Conservation (phyloP, 768 basidiomycete genomes). For the Coprinopsis cinerea region DNA sequence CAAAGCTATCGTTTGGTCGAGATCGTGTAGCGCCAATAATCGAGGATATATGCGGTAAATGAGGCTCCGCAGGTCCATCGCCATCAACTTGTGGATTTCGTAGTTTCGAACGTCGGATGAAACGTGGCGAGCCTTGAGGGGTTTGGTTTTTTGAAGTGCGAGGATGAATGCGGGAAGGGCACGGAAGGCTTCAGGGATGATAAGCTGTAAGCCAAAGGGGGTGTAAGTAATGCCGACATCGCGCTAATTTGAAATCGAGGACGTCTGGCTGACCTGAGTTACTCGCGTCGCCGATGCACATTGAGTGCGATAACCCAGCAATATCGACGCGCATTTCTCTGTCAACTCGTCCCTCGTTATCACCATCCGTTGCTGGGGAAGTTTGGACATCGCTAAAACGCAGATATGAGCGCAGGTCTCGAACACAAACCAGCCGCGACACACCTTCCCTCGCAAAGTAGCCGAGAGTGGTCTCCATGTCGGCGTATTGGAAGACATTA, state of each 20-base stretch:
- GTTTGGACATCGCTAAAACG: constrained; percentile 70
- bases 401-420: no score
- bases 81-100: constrained; percentile 69
- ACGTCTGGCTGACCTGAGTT: constrained; percentile 58
- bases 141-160: constrained; percentile 81
- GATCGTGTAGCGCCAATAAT: constrained; percentile 81
- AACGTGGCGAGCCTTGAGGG: constrained; percentile 89
- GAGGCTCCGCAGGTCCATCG: constrained; percentile 60
- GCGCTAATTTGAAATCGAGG: background rate
- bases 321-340: constrained; percentile 72
- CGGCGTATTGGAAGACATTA: constrained; percentile 87
- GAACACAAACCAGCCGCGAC: no score
- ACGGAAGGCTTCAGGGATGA: constrained; percentile 91
- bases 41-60: constrained; percentile 85
- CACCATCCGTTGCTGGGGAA: constrained; percentile 53
- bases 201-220: constrained; percentile 53
- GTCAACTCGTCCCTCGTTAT: constrained; percentile 83
- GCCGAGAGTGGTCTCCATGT: constrained; percentile 78
- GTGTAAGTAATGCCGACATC: background rate
- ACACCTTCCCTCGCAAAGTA: constrained; percentile 77
- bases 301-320: constrained; percentile 82
- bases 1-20: constrained; percentile 65
- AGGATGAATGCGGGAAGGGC: constrained; percentile 78
- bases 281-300: constrained; percentile 76
- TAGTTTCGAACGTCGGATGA: constrained; percentile 92